Evolutionary conservation across 345 rosid genomes (phyloP).

Genomic region (Iberis pinnata): DNA sequence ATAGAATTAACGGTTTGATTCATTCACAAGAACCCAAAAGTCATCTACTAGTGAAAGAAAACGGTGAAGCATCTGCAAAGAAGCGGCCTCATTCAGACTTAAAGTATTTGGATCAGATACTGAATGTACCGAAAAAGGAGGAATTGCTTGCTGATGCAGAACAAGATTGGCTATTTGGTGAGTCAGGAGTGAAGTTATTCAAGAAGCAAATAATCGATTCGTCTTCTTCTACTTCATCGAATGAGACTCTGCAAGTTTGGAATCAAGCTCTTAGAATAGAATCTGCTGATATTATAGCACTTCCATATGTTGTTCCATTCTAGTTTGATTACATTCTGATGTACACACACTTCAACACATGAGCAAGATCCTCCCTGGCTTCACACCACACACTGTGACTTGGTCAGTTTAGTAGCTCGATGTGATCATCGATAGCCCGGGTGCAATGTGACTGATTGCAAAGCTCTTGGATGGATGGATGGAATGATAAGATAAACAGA

Average conservation of each 20-base stretch:
- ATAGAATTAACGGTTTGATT: slow-evolving; percentile 39
- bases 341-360: slow-evolving; percentile 5
- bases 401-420: background rate
- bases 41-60: slow-evolving; percentile 31
- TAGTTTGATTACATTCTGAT: slow-evolving; percentile 30
- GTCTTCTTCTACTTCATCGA: slow-evolving; percentile 7
- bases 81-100: slow-evolving; percentile 64
- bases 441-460: background rate
- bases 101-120: slow-evolving; percentile 48
- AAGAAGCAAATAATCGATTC: slow-evolving; percentile 33
- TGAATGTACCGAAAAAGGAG: slow-evolving; percentile 52
- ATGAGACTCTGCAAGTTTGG: slow-evolving; percentile 46
- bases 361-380: slow-evolving; percentile 9
- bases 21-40: slow-evolving; percentile 28
- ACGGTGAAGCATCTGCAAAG: slow-evolving; percentile 34
- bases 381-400: slow-evolving; percentile 3
- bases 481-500: background rate
- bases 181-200: slow-evolving; percentile 13
- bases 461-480: no score
- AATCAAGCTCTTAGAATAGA: slow-evolving; percentile 52
- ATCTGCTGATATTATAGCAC: slow-evolving; percentile 53
- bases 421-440: background rate
- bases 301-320: slow-evolving; percentile 73
- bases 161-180: slow-evolving; percentile 58
- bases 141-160: slow-evolving; percentile 41